Conservation (phyloP, 148 eudicot species). For the Talinum fruticosum region DNA sequence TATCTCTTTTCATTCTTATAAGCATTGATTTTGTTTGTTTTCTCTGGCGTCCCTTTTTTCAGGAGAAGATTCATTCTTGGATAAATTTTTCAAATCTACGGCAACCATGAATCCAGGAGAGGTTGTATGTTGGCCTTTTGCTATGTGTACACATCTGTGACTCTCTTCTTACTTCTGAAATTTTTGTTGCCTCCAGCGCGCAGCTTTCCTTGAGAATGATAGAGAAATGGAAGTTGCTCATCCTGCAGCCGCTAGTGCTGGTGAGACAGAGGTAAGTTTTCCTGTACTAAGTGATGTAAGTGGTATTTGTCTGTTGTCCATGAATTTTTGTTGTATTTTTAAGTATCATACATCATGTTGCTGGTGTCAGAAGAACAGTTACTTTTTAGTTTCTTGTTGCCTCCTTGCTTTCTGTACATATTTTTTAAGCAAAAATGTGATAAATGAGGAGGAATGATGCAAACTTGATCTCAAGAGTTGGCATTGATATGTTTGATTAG, state of each 20-base stretch:
- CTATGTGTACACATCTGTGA: not conserved
- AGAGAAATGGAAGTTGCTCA: conserved; percentile 96
- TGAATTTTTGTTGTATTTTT: not conserved
- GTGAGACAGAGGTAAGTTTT: conserved; percentile 72
- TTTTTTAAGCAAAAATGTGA: not conserved
- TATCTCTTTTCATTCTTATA: not conserved
- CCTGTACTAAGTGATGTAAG: not conserved
- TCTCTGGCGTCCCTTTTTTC: conserved; percentile 19
- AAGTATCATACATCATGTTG: not conserved
- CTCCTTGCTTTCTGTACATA: not conserved
- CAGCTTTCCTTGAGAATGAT: conserved; percentile 80
- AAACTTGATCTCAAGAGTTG: not conserved
- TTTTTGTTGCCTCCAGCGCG: conserved; percentile 56
- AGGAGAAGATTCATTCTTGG: conserved; percentile 84
- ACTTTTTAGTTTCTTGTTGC: not conserved
- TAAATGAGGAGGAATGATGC: not conserved
- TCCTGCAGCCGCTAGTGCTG: conserved; percentile 87
- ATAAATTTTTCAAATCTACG: conserved; percentile 79
- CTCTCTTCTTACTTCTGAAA: conserved; percentile 7
- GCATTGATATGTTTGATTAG: not conserved
- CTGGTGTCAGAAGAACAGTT: not conserved
- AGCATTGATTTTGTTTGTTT: not conserved
- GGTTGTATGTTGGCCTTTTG: conserved; percentile 37
- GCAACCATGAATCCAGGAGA: conserved; percentile 65
- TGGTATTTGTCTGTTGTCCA: not conserved